A percentile compares a stretch with the other conserved stretches of the same genome.
Evolutionary conservation across 176 grass and related monocot genomes (phyloP).

Genomic region (Melocanna baccifera): DNA sequence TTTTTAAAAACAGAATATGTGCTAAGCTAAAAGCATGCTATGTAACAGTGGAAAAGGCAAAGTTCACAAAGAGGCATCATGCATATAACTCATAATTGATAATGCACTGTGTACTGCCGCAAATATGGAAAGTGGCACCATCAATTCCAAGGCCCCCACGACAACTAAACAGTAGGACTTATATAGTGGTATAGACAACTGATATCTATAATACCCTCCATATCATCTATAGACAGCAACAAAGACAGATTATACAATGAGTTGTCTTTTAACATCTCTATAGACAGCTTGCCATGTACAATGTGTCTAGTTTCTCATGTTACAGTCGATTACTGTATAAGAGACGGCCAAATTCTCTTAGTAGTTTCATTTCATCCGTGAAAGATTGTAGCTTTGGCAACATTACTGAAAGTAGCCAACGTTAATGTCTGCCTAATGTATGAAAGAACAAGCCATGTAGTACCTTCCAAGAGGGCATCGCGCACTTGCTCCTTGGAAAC

Average conservation of each 20-base stretch:
- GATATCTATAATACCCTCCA: too few species aligned
- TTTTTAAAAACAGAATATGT: background rate
- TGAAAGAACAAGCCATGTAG: background rate
- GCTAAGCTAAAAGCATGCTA: background rate
- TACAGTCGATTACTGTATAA: too few species aligned
- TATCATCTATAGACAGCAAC: too few species aligned
- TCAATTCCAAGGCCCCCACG: background rate
- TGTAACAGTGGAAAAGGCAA: background rate
- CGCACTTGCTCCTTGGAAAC: slow-evolving; percentile 59
- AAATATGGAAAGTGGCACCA: background rate
- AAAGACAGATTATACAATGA: too few species aligned
- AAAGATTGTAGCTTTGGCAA: background rate
- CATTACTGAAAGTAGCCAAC: background rate
- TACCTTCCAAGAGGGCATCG: slow-evolving; percentile 70
- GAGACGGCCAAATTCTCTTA: background rate
- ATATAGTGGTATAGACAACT: too few species aligned
- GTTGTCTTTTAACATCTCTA: too few species aligned
- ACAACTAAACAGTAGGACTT: too few species aligned
- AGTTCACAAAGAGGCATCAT: background rate
- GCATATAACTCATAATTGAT: background rate
- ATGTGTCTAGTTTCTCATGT: too few species aligned
- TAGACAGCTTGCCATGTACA: too few species aligned
- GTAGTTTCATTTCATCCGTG: background rate
- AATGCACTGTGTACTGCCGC: background rate
- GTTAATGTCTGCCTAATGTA: background rate